phyloP scores from a whole-genome alignment of 352 stramenopile species.

The Phytophthora kernoviae region DNA sequence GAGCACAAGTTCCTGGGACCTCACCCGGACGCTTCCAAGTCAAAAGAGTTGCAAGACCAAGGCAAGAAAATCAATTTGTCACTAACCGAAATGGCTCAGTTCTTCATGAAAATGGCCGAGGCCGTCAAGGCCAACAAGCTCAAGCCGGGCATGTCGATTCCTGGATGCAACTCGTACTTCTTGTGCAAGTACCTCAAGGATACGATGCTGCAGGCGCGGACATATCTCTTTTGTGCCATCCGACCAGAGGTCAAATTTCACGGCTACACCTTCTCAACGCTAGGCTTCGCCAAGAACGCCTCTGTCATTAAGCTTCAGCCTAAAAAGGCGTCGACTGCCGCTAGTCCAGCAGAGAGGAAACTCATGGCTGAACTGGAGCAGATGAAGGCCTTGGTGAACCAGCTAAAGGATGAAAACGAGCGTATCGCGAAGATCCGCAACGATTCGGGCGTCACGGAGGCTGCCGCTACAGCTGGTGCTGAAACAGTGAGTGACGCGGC shows the following conservation, averaged over 20 bases:
- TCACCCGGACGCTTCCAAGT: constrained; percentile 91
- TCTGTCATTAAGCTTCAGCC: constrained; percentile 94
- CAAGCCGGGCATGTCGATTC: constrained; percentile 92
- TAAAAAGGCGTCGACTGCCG: constrained; percentile 93
- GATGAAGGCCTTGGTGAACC: constrained; percentile 90
- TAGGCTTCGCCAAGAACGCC: constrained; percentile 95
- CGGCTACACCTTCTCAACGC: constrained; percentile 94
- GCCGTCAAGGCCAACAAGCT: constrained; percentile 94
- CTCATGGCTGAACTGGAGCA: constrained; percentile 95
- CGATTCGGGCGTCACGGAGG: constrained; percentile 21
- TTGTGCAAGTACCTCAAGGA: constrained; percentile 97
- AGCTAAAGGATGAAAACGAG: constrained; percentile 86
- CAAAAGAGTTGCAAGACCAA: constrained; percentile 94
- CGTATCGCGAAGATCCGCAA: constrained; percentile 65
- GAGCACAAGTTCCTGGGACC: constrained; percentile 93
- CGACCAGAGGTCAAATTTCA: constrained; percentile 93
- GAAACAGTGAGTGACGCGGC: constrained; percentile 30
- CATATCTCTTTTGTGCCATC: constrained; percentile 94
- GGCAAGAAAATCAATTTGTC: constrained; percentile 97
- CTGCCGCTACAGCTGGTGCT: constrained; percentile 1
- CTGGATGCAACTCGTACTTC: constrained; percentile 95
- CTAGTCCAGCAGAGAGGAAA: constrained; percentile 90
- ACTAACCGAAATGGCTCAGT: constrained; percentile 95
- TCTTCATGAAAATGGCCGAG: constrained; percentile 98
- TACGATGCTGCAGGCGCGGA: constrained; percentile 93